phyloP scores from a whole-genome alignment of 1,139 yeast species.

The Saccharomyces pastorianus region DNA sequence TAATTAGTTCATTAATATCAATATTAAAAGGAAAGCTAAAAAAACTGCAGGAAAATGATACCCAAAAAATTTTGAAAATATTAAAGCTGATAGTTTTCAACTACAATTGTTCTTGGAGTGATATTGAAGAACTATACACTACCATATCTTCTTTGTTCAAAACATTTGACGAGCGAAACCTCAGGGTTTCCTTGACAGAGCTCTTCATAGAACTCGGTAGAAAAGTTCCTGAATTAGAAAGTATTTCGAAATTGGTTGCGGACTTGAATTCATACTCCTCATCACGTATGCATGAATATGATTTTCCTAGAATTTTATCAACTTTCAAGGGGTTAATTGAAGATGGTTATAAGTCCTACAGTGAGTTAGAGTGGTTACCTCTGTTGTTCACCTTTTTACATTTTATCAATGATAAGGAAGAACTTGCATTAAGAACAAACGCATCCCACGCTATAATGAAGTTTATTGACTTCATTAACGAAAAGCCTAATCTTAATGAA shows the following conservation, averaged over 20 bases:
- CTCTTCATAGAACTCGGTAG: constrained; percentile 56
- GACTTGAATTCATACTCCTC: constrained; percentile 65
- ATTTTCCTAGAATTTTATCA: constrained; percentile 64
- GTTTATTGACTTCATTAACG: constrained; percentile 53
- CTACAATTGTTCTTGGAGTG: constrained; percentile 47
- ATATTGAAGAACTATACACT: constrained; percentile 46
- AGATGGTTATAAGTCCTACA: constrained; percentile 36
- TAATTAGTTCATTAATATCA: constrained; percentile 51
- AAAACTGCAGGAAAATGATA: constrained; percentile 48
- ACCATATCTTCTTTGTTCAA: constrained; percentile 55
- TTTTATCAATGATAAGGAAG: constrained; percentile 71
- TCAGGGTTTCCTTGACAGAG: constrained; percentile 53
- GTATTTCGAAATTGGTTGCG: constrained; percentile 44
- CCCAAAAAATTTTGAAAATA: constrained; percentile 52
- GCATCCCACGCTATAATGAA: constrained; percentile 60
- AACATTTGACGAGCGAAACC: constrained; percentile 47
- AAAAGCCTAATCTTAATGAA: constrained; percentile 31
- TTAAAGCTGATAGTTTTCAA: constrained; percentile 47
- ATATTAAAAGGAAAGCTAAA: constrained; percentile 56
- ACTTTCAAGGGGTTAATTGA: constrained; percentile 67
- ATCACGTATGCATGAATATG: constrained; percentile 62
- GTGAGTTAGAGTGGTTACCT: constrained; percentile 71
- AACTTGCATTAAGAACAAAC: constrained; percentile 71
- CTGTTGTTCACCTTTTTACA: constrained; percentile 58
- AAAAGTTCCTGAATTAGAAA: constrained; percentile 39